Base-by-base conservation (phyloP, 345 rosid species). In the Populus deltoides region DNA sequence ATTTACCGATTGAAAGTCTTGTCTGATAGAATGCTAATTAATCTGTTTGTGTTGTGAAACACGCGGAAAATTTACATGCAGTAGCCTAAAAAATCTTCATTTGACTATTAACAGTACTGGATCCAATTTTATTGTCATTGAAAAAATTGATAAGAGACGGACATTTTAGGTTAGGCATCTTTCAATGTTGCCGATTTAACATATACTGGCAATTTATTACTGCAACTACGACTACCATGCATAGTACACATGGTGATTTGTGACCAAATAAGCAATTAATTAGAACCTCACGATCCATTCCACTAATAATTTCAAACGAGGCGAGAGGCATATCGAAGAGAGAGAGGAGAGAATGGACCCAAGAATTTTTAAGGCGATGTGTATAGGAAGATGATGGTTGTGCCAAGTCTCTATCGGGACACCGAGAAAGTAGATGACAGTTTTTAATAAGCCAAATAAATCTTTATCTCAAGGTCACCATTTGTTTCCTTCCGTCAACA, bases 381-480 rank as follows among this genome's bases (percentile, higher is more conserved):
- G 81, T 39, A 75, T 45, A 45, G 77, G 77, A 74, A 65, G 51
- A 66, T 62, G 79, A 66, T 61, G 38, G 75, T n/a, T 33, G 67
- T 39, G 86, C 79, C 69, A 59, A 66, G 89, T 81, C 89, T 73
- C 81, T 66, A 79, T 84, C 86, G 79, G 36, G 83, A 70, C 83
- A 79, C 78, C 75, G 45, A 75, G 65, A 75, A 73, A 73, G 73
- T 74, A 61, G 70, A 79, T 71, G 72, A 12, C 77, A n/a, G 39
- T 33, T 79, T 33, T 75, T 73, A 82, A 70, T 71, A 74, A 76
- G 71, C 83, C 85, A 81, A 74, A 75, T 7, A 72, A n/a, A 72
- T 66, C 76, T 70, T 77, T 41, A 51, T 75, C 75, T 71, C 78
- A 43, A 57, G 38, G 63, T 25, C 63, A 55, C 66, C 13, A n/a